phyloP scores from a whole-genome alignment of 768 basidiomycete genomes.

The Phaffia tasmanica region DNA sequence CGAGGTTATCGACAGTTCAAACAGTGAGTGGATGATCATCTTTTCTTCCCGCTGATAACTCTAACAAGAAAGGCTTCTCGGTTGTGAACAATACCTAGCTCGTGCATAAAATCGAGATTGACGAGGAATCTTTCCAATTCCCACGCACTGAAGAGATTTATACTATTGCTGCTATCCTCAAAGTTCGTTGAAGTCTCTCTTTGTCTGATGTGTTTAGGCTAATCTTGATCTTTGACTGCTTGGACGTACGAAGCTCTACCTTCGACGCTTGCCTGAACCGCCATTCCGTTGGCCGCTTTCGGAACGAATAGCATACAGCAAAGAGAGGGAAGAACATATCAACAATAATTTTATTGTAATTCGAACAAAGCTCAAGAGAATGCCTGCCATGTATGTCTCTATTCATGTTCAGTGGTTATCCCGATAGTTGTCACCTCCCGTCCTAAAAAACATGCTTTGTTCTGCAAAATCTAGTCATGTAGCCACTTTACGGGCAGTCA shows the following conservation, averaged over 20 bases:
- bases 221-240: background rate
- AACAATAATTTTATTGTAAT: slow-evolving; percentile 19
- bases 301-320: slow-evolving; percentile 11
- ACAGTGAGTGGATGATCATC: background rate
- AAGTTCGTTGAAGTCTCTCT: background rate
- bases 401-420: slow-evolving; percentile 7
- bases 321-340: slow-evolving; percentile 19
- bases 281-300: slow-evolving; percentile 20
- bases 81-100: background rate
- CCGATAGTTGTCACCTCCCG: background rate
- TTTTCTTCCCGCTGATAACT: no score
- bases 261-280: slow-evolving; percentile 24
- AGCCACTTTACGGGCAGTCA: slow-evolving; percentile 3
- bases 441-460: background rate
- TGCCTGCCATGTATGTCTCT: slow-evolving; percentile 19
- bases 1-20: slow-evolving; percentile 9
- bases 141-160: slow-evolving; percentile 20
- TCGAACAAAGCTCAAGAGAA: slow-evolving; percentile 14
- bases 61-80: background rate
- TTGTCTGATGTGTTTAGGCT: background rate
- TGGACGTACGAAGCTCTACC: slow-evolving; percentile 10
- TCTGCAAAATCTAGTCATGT: background rate
- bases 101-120: slow-evolving; percentile 10
- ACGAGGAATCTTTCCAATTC: slow-evolving; percentile 24
- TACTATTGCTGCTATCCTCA: slow-evolving; percentile 26